Evolutionary conservation across 768 basidiomycete genomes (phyloP).

Genomic region (Erythrobasidium yunnanense): DNA sequence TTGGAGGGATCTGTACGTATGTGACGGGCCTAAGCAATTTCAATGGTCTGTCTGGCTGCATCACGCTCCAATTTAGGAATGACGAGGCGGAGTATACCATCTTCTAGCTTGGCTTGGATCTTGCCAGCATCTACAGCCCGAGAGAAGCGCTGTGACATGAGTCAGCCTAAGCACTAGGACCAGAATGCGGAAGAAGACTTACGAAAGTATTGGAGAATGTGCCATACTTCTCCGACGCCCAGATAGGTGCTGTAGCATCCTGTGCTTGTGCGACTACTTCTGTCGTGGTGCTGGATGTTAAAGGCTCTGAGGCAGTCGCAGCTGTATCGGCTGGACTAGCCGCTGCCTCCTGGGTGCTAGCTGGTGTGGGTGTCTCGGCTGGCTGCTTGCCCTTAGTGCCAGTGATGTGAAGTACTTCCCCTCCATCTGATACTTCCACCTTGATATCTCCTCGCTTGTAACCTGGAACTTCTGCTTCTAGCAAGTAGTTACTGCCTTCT

Average conservation of each 20-base stretch:
- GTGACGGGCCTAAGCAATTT: background rate
- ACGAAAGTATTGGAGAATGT: constrained; percentile 9
- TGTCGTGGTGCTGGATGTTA: background rate
- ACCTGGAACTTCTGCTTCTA: constrained; percentile 16
- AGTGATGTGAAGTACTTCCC: constrained; percentile 16
- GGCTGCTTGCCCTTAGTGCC: background rate
- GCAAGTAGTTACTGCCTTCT: constrained; percentile 13
- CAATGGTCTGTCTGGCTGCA: background rate
- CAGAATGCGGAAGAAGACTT: background rate
- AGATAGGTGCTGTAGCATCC: background rate
- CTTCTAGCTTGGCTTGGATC: constrained; percentile 11
- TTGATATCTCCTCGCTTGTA: constrained; percentile 5
- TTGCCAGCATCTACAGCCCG: constrained; percentile 7
- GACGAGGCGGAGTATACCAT: constrained; percentile 9
- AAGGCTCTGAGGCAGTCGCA: background rate
- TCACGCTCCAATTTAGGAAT: constrained; percentile 11
- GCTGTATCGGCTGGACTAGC: background rate
- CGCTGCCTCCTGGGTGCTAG: background rate
- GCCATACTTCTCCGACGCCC: constrained; percentile 1
- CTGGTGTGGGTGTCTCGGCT: background rate
- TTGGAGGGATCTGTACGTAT: too few species aligned
- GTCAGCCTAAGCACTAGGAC: background rate
- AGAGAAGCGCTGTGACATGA: constrained; percentile 3
- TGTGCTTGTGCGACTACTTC: background rate
- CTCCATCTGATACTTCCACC: constrained; percentile 5